These are phyloP conservation scores for Annulohypoxylon maeteangense DNA, from an alignment of 495 filamentous ascomycete genomes.

Conservation along the genomic window DNA sequence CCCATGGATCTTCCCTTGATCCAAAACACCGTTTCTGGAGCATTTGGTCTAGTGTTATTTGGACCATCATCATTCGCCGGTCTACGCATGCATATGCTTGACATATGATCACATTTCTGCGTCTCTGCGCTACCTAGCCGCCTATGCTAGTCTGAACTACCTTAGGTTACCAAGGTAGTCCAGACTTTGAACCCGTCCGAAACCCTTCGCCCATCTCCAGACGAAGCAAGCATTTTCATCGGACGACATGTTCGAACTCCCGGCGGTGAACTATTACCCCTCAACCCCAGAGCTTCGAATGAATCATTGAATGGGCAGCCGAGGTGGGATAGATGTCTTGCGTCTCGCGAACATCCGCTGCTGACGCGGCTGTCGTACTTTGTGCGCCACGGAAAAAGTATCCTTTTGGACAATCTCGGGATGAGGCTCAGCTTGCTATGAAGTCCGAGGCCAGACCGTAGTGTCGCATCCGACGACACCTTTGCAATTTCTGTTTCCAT, in stretches of 20 bases:
- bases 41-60: conserved; percentile 21
- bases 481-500: conserved; percentile 34
- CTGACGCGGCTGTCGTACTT: conserved; percentile 40
- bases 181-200: conserved; percentile 4
- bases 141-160: conserved; percentile 10
- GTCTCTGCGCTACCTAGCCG: conserved; percentile 12
- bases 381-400: conserved; percentile 20
- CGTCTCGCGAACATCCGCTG: conserved; percentile 22
- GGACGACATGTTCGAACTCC: conserved; percentile 18
- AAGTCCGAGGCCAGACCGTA: conserved; percentile 23
- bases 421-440: conserved; percentile 40
- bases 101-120: conserved; percentile 23
- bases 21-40: conserved; percentile 16
- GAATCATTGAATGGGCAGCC: neutral
- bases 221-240: conserved; percentile 10
- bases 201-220: neutral
- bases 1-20: conserved; percentile 33
- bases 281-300: neutral
- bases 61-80: conserved; percentile 22
- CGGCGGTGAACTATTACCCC: conserved; percentile 30
- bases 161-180: neutral
- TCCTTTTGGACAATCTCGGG: conserved; percentile 13
- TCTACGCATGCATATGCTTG: conserved; percentile 27
- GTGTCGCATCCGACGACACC: conserved; percentile 36
- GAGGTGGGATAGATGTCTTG: conserved; percentile 14